phyloP scores from a whole-genome alignment of 805 yeast species.

The Zygoascus ofunaensis region DNA sequence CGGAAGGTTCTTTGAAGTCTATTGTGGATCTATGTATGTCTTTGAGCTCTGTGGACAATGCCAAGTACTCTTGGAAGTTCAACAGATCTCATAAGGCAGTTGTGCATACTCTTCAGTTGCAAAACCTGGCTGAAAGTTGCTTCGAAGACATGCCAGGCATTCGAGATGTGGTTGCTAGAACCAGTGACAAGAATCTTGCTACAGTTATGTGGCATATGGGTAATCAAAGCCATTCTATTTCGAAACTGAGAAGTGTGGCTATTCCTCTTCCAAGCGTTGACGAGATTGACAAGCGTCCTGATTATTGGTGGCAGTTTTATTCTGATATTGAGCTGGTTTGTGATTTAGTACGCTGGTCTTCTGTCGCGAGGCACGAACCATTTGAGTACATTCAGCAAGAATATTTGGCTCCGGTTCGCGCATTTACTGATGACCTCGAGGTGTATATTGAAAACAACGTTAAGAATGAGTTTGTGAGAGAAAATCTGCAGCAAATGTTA shows the following conservation, averaged over 20 bases:
- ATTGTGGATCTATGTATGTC: neutral
- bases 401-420: slow-evolving; percentile 44
- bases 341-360: slow-evolving; percentile 50
- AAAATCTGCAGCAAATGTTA: neutral
- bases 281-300: slow-evolving; percentile 6
- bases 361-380: slow-evolving; percentile 60
- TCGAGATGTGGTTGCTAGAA: neutral
- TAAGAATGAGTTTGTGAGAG: neutral
- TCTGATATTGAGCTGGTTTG: slow-evolving; percentile 11
- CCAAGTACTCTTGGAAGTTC: slow-evolving; percentile 13
- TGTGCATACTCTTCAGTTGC: slow-evolving; percentile 19
- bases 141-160: neutral
- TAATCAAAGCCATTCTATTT: slow-evolving; percentile 47
- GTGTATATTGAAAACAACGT: neutral
- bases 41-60: slow-evolving; percentile 1
- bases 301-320: slow-evolving; percentile 2
- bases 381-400: slow-evolving; percentile 47
- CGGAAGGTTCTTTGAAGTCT: neutral
- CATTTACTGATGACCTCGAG: neutral
- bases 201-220: slow-evolving; percentile 57
- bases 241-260: slow-evolving; percentile 36
- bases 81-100: slow-evolving; percentile 19
- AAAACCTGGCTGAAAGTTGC: slow-evolving; percentile 4
- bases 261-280: slow-evolving; percentile 1
- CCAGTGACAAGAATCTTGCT: slow-evolving; percentile 32